Evolutionary conservation across 225 moss, liverwort and hornwort species (phyloP).

Genomic region (Rhytidiadelphus loreus): DNA sequence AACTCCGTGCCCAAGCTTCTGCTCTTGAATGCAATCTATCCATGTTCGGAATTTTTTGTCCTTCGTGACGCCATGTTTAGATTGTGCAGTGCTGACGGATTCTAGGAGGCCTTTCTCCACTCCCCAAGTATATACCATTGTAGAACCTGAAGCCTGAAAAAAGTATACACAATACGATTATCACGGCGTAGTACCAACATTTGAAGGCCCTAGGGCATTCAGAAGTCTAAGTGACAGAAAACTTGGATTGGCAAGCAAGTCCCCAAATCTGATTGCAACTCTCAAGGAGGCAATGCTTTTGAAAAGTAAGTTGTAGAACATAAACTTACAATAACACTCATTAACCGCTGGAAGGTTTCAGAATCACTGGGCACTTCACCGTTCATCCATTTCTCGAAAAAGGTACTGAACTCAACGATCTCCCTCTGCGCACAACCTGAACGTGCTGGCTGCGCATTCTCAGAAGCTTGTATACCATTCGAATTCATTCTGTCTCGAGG

Average conservation of each 20-base stretch:
- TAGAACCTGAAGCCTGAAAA: slow-evolving; percentile 40
- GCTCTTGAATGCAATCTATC: slow-evolving; percentile 62
- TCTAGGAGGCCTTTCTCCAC: slow-evolving; percentile 38
- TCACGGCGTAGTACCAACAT: neutral
- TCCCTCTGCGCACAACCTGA: slow-evolving; percentile 44
- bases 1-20: slow-evolving; percentile 47
- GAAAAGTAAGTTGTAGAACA: neutral
- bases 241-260: neutral
- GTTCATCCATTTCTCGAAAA: slow-evolving; percentile 51
- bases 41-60: slow-evolving; percentile 36
- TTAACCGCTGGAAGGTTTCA: slow-evolving; percentile 32
- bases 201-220: too few species aligned
- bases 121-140: slow-evolving; percentile 58
- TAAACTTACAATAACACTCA: slow-evolving; percentile 28
- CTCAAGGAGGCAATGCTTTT: neutral
- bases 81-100: slow-evolving; percentile 24
- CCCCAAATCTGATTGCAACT: neutral
- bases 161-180: neutral
- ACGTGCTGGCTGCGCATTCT: slow-evolving; percentile 5
- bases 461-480: slow-evolving; percentile 15
- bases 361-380: slow-evolving; percentile 44
- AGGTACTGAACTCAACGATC: slow-evolving; percentile 51
- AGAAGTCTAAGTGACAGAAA: neutral
- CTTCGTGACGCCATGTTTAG: slow-evolving; percentile 40
- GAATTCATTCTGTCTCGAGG: slow-evolving; percentile 36